These are phyloP conservation scores for Colletotrichum tanaceti DNA, from an alignment of 2,329 filamentous ascomycete species.

Conservation along the genomic window DNA sequence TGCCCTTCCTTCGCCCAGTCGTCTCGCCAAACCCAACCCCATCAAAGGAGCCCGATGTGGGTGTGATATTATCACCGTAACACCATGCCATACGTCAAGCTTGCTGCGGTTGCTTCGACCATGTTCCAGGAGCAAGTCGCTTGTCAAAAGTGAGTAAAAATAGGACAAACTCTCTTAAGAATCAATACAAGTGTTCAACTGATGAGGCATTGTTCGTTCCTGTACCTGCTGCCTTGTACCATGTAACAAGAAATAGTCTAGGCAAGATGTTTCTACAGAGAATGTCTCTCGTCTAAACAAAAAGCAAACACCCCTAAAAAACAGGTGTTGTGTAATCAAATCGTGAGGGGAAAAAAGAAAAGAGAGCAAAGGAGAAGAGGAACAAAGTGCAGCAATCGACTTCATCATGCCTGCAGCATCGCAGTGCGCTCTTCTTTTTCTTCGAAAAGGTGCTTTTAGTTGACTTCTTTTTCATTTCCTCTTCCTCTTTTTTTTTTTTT, in stretches of 20 bases:
- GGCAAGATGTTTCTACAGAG: not conserved
- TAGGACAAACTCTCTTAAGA: too few species aligned
- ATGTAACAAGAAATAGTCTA: not conserved
- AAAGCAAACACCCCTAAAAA: too few species aligned
- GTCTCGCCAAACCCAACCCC: too few species aligned
- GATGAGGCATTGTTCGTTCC: not conserved
- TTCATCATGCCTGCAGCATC: conserved; percentile 17
- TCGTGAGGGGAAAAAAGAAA: not conserved
- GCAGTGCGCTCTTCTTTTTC: conserved; percentile 26
- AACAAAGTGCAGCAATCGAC: not conserved
- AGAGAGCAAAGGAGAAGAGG: too few species aligned
- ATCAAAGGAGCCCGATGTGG: too few species aligned
- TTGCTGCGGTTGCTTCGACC: too few species aligned
- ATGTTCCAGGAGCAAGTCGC: too few species aligned
- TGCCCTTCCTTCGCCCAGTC: too few species aligned
- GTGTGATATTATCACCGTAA: too few species aligned
- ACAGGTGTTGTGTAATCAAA: conserved; percentile 1
- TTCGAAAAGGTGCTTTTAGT: conserved; percentile 13
- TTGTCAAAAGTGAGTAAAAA: too few species aligned
- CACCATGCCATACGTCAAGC: too few species aligned
- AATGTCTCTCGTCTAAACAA: conserved; percentile 28
- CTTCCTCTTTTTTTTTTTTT: conserved; percentile 23
- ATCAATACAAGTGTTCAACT: too few species aligned
- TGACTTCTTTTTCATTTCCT: conserved; percentile 16
- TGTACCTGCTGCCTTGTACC: not conserved